phyloP scores from a whole-genome alignment of 2,329 filamentous ascomycete genomes.

The Beauveria medogensis region DNA sequence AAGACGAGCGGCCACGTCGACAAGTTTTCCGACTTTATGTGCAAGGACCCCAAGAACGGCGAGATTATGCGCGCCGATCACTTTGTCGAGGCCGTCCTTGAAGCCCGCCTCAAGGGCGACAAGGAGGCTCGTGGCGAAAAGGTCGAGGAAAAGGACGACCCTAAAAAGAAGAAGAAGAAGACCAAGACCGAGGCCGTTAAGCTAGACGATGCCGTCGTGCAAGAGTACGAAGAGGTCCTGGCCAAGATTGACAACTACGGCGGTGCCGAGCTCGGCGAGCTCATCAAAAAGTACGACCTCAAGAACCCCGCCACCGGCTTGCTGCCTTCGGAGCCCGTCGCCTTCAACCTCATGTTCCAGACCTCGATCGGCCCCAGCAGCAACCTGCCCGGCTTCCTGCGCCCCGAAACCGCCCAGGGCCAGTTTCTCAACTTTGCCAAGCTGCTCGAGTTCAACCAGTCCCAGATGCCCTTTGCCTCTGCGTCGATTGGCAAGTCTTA shows the following conservation, averaged over 20 bases:
- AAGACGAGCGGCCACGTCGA: conserved; percentile 96
- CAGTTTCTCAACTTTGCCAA: conserved; percentile 98
- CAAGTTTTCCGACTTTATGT: conserved; percentile 99
- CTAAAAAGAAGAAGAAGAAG: conserved; percentile 83
- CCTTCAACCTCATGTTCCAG: conserved; percentile 99
- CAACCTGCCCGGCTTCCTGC: conserved; percentile 75
- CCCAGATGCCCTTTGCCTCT: conserved; percentile 92
- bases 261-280: conserved; percentile 72
- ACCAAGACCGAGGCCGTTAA: conserved; percentile 72
- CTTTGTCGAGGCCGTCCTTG: conserved; percentile 89
- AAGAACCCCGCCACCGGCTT: conserved; percentile 76
- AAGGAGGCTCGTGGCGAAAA: conserved; percentile 85
- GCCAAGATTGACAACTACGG: conserved; percentile 94
- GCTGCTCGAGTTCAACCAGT: conserved; percentile 92
- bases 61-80: conserved; percentile 96
- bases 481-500: conserved; percentile 97
- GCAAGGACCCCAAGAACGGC: conserved; percentile 94
- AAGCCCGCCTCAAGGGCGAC: conserved; percentile 78
- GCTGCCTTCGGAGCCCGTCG: conserved; percentile 69
- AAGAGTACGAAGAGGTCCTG: conserved; percentile 86
- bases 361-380: conserved; percentile 89
- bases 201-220: conserved; percentile 75
- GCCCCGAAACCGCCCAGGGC: conserved; percentile 94
- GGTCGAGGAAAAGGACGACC: conserved; percentile 65
- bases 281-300: conserved; percentile 89